Evolutionary conservation across 75 land plant genomes (phyloP).

Genomic region (Larix kaempferi): DNA sequence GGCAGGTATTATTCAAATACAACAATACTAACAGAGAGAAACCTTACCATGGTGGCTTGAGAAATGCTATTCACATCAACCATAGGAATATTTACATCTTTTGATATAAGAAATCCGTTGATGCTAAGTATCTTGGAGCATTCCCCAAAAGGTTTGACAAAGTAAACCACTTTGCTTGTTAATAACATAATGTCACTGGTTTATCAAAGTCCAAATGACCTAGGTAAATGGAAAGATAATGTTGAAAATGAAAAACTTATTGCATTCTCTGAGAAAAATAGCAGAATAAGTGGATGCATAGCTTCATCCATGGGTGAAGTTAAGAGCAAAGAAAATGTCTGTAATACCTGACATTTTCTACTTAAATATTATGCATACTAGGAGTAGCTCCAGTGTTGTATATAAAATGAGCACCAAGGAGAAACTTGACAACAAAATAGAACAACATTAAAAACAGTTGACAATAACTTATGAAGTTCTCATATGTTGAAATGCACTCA

Average conservation of each 20-base stretch:
- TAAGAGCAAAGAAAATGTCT: background rate
- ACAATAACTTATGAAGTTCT: background rate
- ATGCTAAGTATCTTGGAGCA: background rate
- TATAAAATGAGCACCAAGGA: background rate
- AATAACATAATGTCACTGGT: background rate
- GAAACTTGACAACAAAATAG: background rate
- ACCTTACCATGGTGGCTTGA: background rate
- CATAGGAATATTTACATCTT: background rate
- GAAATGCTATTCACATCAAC: background rate
- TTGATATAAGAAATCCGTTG: background rate
- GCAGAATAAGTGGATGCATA: background rate
- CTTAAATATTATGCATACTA: background rate
- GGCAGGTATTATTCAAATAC: background rate
- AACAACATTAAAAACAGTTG: background rate
- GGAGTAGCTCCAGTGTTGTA: background rate
- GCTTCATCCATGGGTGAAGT: background rate
- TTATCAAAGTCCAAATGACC: background rate
- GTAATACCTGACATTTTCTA: background rate
- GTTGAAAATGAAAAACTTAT: background rate
- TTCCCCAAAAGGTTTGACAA: background rate
- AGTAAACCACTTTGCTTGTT: background rate
- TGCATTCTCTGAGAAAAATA: background rate
- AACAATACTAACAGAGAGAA: background rate
- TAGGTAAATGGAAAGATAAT: background rate
- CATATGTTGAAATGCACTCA: background rate